Evolutionary conservation across 2,329 filamentous ascomycete species (phyloP).

Genomic region (Fusarium armeniacum): DNA sequence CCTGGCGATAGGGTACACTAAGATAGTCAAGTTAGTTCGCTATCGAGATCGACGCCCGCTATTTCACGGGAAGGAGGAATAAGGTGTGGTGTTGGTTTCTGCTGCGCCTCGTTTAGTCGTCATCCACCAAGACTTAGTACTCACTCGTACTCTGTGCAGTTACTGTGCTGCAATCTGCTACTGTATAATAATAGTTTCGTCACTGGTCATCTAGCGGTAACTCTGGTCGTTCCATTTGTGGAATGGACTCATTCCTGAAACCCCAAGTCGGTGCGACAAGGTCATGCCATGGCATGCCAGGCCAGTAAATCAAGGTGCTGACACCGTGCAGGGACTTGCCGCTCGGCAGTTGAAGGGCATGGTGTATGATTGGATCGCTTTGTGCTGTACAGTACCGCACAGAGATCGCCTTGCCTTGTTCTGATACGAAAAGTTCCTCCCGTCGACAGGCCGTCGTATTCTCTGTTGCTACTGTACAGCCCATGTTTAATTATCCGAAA

Average conservation of each 20-base stretch:
- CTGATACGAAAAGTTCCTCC: slow-evolving; percentile 28
- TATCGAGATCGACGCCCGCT: slow-evolving; percentile 43
- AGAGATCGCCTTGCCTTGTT: slow-evolving; percentile 16
- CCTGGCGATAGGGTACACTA: slow-evolving; percentile 21
- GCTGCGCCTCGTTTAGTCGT: slow-evolving; percentile 43
- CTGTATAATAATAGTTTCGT: background rate
- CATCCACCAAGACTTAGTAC: slow-evolving; percentile 17
- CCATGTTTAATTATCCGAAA: slow-evolving; percentile 24
- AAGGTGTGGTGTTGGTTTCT: slow-evolving; percentile 28
- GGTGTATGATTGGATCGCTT: slow-evolving; percentile 13
- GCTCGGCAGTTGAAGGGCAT: slow-evolving; percentile 44
- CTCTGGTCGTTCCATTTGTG: slow-evolving; percentile 16
- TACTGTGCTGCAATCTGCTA: background rate
- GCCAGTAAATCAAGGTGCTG: slow-evolving; percentile 44
- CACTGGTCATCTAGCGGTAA: slow-evolving; percentile 6
- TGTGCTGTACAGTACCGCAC: background rate
- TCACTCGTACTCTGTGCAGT: background rate
- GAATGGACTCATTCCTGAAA: slow-evolving; percentile 38
- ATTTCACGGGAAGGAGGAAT: slow-evolving; percentile 23
- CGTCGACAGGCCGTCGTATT: slow-evolving; percentile 28
- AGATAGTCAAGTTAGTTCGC: slow-evolving; percentile 34
- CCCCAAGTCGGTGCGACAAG: slow-evolving; percentile 35
- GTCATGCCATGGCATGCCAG: background rate
- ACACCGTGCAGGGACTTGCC: slow-evolving; percentile 40
- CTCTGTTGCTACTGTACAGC: background rate